Base-by-base conservation (phyloP, 441 rosid species). In the Geranium incanum region DNA sequence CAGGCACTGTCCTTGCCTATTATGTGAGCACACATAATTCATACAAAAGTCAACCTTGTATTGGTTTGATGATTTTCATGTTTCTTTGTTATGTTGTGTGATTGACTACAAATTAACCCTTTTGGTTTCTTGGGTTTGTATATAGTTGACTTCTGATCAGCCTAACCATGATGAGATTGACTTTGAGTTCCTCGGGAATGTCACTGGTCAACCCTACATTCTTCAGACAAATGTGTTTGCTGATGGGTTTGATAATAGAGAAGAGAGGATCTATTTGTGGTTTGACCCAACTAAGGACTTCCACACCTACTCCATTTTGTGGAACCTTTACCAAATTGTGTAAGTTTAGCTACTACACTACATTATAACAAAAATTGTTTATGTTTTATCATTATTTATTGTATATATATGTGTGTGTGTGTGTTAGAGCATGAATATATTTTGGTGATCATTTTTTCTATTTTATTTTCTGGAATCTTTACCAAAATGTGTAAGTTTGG, bases 291-390 rank as follows among this genome's bases (percentile, higher is more conserved):
- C 95, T 0, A 77, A 72, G 0, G 82, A 85, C 15, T 92, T 88
- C 78, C 97, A 92, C 70, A 90, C 79, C 2, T 92, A 92, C 71
- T 82, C 98, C 18, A 57, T 92, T 38, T 63, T 89, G 16, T 92
- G 98, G 98, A 92, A 92, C 78, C 81, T 86, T 80, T 76, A 92
- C 79, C 96, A 92, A 70, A 86, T 90, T 77, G 87, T 90, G 98
- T 92, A 87, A 81, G 90, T 55, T 39, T 0, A 41, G 39, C 0
- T 41, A 60, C 9, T 12, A 5, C 16, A 52, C 37, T 3, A 5
- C 16, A 52, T 18, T 3, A 21, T 4, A 3, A 13, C 11, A 9
- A 2, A 50, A 45, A 70, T 4, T n/a, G n/a, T 13, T 12, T n/a
- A 48, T 62, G 18, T 19, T 16, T 16, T 28, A 9, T 36, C 7